phyloP scores from a whole-genome alignment of 768 basidiomycete species.

The Kwoniella shandongensis region DNA sequence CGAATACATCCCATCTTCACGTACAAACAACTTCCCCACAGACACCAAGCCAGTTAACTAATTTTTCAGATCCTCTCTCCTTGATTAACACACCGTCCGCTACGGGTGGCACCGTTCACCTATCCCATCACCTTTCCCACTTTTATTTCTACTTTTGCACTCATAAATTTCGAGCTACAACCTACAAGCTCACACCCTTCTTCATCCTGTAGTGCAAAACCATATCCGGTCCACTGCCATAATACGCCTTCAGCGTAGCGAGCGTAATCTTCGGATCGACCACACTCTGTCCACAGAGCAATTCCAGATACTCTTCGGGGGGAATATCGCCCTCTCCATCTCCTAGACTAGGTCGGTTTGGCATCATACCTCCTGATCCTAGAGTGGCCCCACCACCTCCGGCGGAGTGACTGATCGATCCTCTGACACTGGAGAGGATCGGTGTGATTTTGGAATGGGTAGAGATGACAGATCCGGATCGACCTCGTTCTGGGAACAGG shows the following conservation, averaged over 20 bases:
- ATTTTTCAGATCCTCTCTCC: no score
- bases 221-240: constrained; percentile 50
- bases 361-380: no score
- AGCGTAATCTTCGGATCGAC: constrained; percentile 85
- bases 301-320: constrained; percentile 75
- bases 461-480: constrained; percentile 21
- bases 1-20: no score
- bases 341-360: background rate
- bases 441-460: constrained; percentile 24
- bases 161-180: no score
- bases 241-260: constrained; percentile 79
- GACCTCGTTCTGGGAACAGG: constrained; percentile 11
- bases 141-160: no score
- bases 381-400: no score
- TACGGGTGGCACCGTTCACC: no score
- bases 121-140: no score
- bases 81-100: no score
- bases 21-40: no score
- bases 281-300: constrained; percentile 80
- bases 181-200: constrained; percentile 12
- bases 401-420: no score
- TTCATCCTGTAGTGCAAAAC: constrained; percentile 50
- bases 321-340: background rate
- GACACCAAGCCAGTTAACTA: no score
- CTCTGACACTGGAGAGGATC: background rate